Percentiles rank a stretch among this genome's conserved stretches.
Conservation (phyloP, 2,329 filamentous ascomycete genomes). For the Teratosphaeria gauchensis region DNA sequence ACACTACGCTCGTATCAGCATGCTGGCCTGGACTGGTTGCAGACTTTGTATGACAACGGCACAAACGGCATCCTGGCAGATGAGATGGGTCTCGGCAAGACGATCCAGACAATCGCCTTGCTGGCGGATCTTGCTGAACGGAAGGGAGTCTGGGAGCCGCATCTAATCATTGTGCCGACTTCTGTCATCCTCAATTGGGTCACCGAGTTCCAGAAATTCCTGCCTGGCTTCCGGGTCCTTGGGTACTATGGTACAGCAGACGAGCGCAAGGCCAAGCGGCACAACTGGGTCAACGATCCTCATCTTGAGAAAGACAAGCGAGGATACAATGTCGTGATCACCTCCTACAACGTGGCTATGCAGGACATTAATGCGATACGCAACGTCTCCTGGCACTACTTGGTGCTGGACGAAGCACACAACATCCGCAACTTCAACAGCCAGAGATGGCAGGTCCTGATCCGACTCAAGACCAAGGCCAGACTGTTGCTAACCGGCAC, state of each 20-base stretch:
- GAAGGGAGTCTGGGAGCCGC: slow-evolving; percentile 88
- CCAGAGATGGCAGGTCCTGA: slow-evolving; percentile 87
- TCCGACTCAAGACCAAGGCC: slow-evolving; percentile 85
- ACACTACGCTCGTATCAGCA: slow-evolving; percentile 93
- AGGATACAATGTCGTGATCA: slow-evolving; percentile 96
- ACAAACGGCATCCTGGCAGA: slow-evolving; percentile 96
- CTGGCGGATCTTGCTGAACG: slow-evolving; percentile 85
- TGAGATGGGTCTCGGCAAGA: slow-evolving; percentile 97
- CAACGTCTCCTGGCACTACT: slow-evolving; percentile 88
- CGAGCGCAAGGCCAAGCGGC: slow-evolving; percentile 80
- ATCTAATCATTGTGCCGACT: slow-evolving; percentile 90
- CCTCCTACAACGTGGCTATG: slow-evolving; percentile 90
- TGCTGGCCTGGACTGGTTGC: slow-evolving; percentile 93
- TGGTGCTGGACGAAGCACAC: slow-evolving; percentile 96
- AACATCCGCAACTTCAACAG: slow-evolving; percentile 99
- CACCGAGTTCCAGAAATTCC: slow-evolving; percentile 99
- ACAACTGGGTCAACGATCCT: slow-evolving; percentile 78
- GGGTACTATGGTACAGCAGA: slow-evolving; percentile 94
- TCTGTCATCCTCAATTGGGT: slow-evolving; percentile 99
- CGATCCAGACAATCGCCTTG: slow-evolving; percentile 92
- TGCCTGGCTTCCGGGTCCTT: slow-evolving; percentile 93
- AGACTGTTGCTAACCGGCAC: slow-evolving; percentile 86
- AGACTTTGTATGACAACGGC: slow-evolving; percentile 79
- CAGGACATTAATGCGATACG: slow-evolving; percentile 93
- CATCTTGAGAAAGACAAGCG: slow-evolving; percentile 74